phyloP scores from a whole-genome alignment of 2,329 filamentous ascomycete genomes.

The Venturia carpophila region DNA sequence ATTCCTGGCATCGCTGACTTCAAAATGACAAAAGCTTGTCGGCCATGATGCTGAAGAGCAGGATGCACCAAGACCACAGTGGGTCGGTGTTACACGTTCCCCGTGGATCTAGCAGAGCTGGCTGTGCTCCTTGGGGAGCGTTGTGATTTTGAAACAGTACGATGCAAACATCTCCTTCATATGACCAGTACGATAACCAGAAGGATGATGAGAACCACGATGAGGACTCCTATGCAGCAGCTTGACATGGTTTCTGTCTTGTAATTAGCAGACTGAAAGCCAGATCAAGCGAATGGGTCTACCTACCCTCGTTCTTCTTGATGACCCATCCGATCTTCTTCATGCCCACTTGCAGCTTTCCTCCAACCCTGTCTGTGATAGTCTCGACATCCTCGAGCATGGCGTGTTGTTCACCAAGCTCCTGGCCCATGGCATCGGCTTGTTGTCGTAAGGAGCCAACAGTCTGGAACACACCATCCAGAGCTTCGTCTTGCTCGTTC shows the following conservation, averaged over 20 bases:
- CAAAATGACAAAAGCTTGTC: too few species aligned
- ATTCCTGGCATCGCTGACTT: too few species aligned
- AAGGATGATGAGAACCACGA: conserved; percentile 79
- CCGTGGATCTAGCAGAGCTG: background rate
- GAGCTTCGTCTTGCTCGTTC: conserved; percentile 85
- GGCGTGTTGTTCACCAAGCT: conserved; percentile 88
- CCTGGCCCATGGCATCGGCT: conserved; percentile 90
- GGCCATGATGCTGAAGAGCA: background rate
- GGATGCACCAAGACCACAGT: background rate
- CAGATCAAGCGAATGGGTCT: conserved; percentile 19
- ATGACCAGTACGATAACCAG: conserved; percentile 68
- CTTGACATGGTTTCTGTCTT: conserved; percentile 60
- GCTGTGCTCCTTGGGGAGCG: conserved; percentile 21
- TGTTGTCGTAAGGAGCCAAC: conserved; percentile 85
- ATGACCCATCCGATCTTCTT: conserved; percentile 80
- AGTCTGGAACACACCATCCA: conserved; percentile 87
- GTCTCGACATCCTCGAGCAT: conserved; percentile 81
- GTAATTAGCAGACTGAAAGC: conserved; percentile 15
- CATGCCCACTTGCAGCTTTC: conserved; percentile 76
- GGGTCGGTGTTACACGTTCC: too few species aligned
- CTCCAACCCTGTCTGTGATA: conserved; percentile 78
- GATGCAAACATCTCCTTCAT: conserved; percentile 33
- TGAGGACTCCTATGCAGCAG: conserved; percentile 84
- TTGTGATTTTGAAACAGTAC: background rate
- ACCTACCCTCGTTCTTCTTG: conserved; percentile 77